Base-by-base conservation (phyloP, 768 basidiomycete species). In the Hericium alpestre region DNA sequence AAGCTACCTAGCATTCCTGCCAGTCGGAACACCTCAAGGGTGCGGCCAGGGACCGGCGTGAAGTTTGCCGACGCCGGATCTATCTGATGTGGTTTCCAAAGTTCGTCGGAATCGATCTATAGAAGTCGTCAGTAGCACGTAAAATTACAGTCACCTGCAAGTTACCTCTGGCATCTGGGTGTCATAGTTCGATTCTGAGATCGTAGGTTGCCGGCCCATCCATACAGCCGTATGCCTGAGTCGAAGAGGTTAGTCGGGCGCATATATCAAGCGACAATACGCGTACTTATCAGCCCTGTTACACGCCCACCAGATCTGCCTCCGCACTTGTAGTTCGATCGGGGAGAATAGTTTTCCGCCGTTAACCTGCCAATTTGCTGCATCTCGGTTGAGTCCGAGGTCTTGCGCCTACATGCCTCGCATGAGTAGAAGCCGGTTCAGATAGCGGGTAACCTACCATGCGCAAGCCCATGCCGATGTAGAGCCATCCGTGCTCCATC, bases 401-500 rank as follows among this genome's bases (percentile, higher is more conserved):
- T 93, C 90, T 60, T 84, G 78, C 0, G 90, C 90, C 87, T 89
- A 54, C 56, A 32, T 20, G 53, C 53, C 16, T 40, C 62, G 25
- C 64, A 53, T 22, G 43, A 11, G 47, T 58, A 11, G 20, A 4
- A 56, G 40, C 8, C 15, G 22, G 46, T 18, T 48, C 18, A 43
- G 12, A 22, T 38, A 25, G 25, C 39, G 32, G 9, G 18, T 4
- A 40, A 66, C 72, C 22, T 61, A 84, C 83, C 85, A 90, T 87
- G 37, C 87, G 78, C 55, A 87, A 77, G 32, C 83, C 88, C 83
- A 86, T 84, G 84, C 87, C 87, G 60, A 85, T 81, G 64, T 86
- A 88, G 50, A 90, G 75, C 92, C 92, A 94, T 1, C 86, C 88
- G 66, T 88, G 84, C 59, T 89, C 86, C 86, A 90, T 90, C 13